Percentiles rank a stretch among this genome's conserved stretches.
These are phyloP conservation scores for Sinapis alba DNA, from an alignment of 441 rosid species.

Conservation along the genomic window DNA sequence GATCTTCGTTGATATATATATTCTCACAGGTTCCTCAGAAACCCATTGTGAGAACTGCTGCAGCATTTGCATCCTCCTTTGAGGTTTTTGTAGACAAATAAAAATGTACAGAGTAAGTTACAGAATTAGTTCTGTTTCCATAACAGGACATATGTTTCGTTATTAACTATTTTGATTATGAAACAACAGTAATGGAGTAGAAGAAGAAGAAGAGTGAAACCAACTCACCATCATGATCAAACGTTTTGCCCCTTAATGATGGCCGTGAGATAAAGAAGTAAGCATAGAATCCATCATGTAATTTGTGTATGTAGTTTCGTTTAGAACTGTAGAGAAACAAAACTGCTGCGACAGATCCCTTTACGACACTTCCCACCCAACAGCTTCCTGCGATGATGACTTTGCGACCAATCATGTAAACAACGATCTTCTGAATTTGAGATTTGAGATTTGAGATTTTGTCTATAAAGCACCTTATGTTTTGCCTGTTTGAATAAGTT, in stretches of 20 bases:
- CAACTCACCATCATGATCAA: conserved; percentile 43
- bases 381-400: conserved; percentile 67
- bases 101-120: conserved; percentile 63
- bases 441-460: conserved; percentile 33
- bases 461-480: conserved; percentile 33
- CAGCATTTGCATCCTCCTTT: conserved; percentile 41
- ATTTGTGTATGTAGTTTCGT: not conserved
- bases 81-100: too few species aligned
- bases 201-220: conserved; percentile 31
- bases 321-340: conserved; percentile 59
- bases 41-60: conserved; percentile 47
- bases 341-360: conserved; percentile 70
- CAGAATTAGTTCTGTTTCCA: not conserved
- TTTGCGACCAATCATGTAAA: not conserved
- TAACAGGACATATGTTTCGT: not conserved
- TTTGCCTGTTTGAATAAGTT: conserved; percentile 3
- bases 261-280: conserved; percentile 70
- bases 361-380: conserved; percentile 69
- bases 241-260: conserved; percentile 48
- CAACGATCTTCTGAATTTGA: conserved; percentile 8
- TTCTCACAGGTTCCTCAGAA: conserved; percentile 64
- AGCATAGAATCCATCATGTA: not conserved
- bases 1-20: not conserved
- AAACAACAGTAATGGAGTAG: conserved; percentile 39
- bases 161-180: conserved; percentile 6